phyloP scores from a whole-genome alignment of 2,329 filamentous ascomycete genomes.

The Alternaria incomplexa region DNA sequence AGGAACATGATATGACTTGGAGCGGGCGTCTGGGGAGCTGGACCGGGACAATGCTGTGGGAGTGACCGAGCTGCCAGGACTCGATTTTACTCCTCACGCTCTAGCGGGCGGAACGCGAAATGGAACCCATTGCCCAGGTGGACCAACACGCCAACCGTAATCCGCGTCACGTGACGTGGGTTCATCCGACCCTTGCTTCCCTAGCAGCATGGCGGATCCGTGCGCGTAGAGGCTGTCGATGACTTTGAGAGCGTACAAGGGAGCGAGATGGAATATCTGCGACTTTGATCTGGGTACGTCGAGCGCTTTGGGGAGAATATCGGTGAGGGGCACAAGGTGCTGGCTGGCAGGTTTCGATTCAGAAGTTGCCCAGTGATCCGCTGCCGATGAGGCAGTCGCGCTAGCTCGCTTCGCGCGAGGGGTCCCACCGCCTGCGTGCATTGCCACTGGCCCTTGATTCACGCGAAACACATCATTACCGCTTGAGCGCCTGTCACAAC shows the following conservation, averaged over 20 bases:
- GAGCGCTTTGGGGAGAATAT: conserved; percentile 10
- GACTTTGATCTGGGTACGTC: background rate
- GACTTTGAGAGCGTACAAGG: background rate
- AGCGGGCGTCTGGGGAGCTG: conserved; percentile 20
- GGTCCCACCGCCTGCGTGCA: conserved; percentile 17
- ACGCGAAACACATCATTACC: background rate
- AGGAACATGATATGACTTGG: conserved; percentile 38
- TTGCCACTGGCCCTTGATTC: conserved; percentile 10
- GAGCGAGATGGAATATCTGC: background rate
- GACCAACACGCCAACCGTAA: conserved; percentile 21
- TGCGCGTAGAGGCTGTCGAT: conserved; percentile 3
- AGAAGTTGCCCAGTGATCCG: conserved; percentile 20
- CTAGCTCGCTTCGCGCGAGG: conserved; percentile 21
- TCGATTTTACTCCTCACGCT: conserved; percentile 32
- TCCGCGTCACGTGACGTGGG: conserved; percentile 19
- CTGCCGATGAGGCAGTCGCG: conserved; percentile 19
- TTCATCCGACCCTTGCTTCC: conserved; percentile 1
- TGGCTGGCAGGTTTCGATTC: conserved; percentile 22
- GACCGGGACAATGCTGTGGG: conserved; percentile 34
- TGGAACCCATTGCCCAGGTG: background rate
- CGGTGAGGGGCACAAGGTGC: conserved; percentile 29
- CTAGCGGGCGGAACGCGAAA: conserved; percentile 19
- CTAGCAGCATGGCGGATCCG: background rate
- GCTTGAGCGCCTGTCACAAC: background rate
- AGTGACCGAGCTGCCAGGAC: conserved; percentile 33